Evolutionary conservation across 2,329 filamentous ascomycete genomes (phyloP), one percentile per base, ranked within the genome.

Genomic region (Calonectria pteridis): DNA sequence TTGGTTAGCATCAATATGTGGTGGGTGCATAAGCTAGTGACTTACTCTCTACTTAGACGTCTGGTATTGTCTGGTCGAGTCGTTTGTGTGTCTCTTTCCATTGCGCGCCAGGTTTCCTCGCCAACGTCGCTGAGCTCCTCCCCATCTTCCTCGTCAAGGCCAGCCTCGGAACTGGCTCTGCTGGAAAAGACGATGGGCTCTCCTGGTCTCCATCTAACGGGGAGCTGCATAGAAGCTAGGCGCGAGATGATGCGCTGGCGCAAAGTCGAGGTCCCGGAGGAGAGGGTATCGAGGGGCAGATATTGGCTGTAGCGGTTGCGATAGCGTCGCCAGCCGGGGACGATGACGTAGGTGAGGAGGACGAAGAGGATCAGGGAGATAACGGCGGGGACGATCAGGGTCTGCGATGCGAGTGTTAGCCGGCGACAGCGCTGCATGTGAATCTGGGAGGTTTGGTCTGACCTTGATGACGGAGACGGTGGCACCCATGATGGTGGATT

Each of bases 11-110:
- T 31, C 35, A 13, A 65, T 14, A n/a, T 29, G 14, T 26, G 20
- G 11, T 23, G 10, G 3, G 43, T 2, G 46, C 14, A 13, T 20
- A 64, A 6, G 31, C 5, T 4, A 35, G 4, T 26, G 6, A 86
- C 89, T 82, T 84, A 91, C 86, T 98, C 95, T 84, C 95, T 88
- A 83, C 94, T 96, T 74, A 98, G 80, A 75, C 95, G 88, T 77
- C 91, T 87, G 53, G 88, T 85, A 62, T 87, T 88, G 74, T 91
- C 89, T 58, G 84, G 84, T 59, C 84, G 83, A 14, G 81, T 81
- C 37, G 84, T 82, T 11, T 77, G 79, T 20, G 78, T 77, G 58
- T 82, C 81, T 26, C 80, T 77, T 74, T 85, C 85, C 31, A 88
- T 82, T 63, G 84, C 85, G 73, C 86, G 83, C 80, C 85, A 81